Base-by-base conservation (phyloP, 1,284 basidiomycete species). In the Xerocomus nothofagi region DNA sequence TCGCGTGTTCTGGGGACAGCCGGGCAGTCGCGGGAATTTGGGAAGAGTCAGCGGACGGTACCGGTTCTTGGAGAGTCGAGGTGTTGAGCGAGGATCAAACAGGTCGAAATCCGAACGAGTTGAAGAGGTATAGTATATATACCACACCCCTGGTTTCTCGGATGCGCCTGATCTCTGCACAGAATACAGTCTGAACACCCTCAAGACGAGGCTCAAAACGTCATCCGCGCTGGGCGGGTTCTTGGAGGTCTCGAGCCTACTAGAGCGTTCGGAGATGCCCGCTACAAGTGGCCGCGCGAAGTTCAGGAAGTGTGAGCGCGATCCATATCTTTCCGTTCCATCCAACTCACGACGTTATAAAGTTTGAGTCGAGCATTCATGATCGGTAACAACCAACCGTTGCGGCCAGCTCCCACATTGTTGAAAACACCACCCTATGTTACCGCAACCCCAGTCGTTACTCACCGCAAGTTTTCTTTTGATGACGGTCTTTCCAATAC, bases 401-500 rank as follows among this genome's bases (percentile, higher is more conserved):
- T 86, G 60, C 83, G 91, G 39, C 67, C 76, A 10, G 72, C 84
- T 2, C 82, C 86, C 8, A 58, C 77, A 39, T 71, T 73, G 39
- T 78, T 87, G 65, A 88, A 87, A 69, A 94, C 94, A 0, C 96
- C 97, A 2, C 97, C 97, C 9, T 99, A 99, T 69, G 96, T 99
- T 34, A 94, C 82, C 23, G 88, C 96, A 4, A 78, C 79, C 18
- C 97, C 97, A 0, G 93, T 91, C 48, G 84, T 98, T n/a, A 89
- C 88, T 1, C 86, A 93, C 63, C 81, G 84, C 54, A 85, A 80
- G 65, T 79, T 86, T 58, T 70, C 75, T 18, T 76, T 82, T 58
- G 54, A 57, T 56, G 54, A 60, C 57, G 26, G 44, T 51, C 26
- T 53, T 55, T 44, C 56, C 43, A 24, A 57, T 54, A 10, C 50